Evolutionary conservation across 2,329 filamentous ascomycete genomes (phyloP), one percentile per base, ranked within the genome.

Genomic region (Xylariaceae sp.): DNA sequence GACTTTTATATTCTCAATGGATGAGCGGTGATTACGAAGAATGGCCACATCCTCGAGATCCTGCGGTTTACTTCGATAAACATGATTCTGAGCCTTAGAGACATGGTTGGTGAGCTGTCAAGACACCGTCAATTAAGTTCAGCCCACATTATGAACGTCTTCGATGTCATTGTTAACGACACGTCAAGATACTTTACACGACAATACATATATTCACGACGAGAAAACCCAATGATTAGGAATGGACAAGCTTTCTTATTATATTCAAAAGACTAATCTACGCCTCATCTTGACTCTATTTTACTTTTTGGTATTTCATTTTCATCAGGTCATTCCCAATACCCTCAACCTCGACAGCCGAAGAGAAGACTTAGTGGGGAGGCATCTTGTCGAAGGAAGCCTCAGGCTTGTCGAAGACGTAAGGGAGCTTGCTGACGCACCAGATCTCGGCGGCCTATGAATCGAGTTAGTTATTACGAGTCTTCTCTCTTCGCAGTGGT

Each of bases 391-490:
- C 64, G 63, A 85, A 85, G 3, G 80, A 72, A 64, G 84, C 77
- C 40, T 70, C 78, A 50, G 85, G 71, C 55, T 76, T 67, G 72
- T 86, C 82, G 70, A 79, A 72, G 71, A 82, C 83, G 71, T 85
- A 86, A 14, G 82, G 82, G 54, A 86, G 74, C 75, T 86, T 86
- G 69, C 77, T 65, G 52, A 72, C 76, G 40, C 80, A 83, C 82
- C 82, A 86, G 68, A 86, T 85, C 69, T 86, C 82, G 55, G 79
- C 82, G 56, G 82, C 75, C 75, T 80, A 21, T 20, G 32, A 16
- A 5, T 33, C 10, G 27, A 16, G 11, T 2, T 22, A 2, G 21
- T 59, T 22, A 52, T 50, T 37, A 22, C 34, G 14, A 42, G 37
- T 20, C 22, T 20, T 11, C 7, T 22, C n/a, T 25, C 19, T 8